These are phyloP conservation scores for Yarrowia galli DNA, from an alignment of 1,139 yeast genomes.

Conservation along the genomic window DNA sequence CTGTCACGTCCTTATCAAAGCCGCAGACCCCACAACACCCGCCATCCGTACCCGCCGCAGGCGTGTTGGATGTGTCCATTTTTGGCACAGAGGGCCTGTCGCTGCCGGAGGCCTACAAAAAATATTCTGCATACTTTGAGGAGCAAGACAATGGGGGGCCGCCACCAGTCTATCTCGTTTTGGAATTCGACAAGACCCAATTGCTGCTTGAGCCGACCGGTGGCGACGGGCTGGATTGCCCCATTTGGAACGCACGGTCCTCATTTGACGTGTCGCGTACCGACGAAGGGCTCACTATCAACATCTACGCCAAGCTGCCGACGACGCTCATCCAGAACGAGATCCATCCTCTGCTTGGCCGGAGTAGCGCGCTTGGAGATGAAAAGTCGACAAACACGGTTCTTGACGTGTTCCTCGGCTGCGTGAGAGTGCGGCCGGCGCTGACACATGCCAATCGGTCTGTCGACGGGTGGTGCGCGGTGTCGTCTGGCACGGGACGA, in stretches of 20 bases:
- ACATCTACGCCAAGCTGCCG: slow-evolving; percentile 79
- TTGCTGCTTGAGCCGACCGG: slow-evolving; percentile 80
- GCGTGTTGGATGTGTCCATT: slow-evolving; percentile 24
- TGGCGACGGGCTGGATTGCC: slow-evolving; percentile 66
- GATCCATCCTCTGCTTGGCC: slow-evolving; percentile 1
- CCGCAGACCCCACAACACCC: slow-evolving; percentile 3
- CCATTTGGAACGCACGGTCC: slow-evolving; percentile 85
- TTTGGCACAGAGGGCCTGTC: slow-evolving; percentile 24
- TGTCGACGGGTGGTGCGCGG: slow-evolving; percentile 48
- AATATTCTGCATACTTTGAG: slow-evolving; percentile 28
- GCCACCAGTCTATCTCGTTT: slow-evolving; percentile 53
- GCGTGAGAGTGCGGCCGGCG: slow-evolving; percentile 45
- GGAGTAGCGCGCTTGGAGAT: slow-evolving; percentile 1
- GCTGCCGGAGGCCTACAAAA: slow-evolving; percentile 19
- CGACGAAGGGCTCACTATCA: slow-evolving; percentile 62
- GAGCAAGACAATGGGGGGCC: slow-evolving; percentile 21
- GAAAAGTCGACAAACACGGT: slow-evolving; percentile 40
- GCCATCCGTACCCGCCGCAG: not conserved
- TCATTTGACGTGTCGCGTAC: slow-evolving; percentile 86
- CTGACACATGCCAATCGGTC: slow-evolving; percentile 41
- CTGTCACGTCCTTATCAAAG: not conserved
- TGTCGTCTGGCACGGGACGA: slow-evolving; percentile 53
- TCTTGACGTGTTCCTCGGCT: slow-evolving; percentile 55
- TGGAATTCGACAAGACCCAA: slow-evolving; percentile 65
- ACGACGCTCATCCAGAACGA: slow-evolving; percentile 34